Evolutionary conservation across 202 grass and related monocot genomes (phyloP), one percentile per base, ranked within the genome.

Genomic region (Digitaria exilis): DNA sequence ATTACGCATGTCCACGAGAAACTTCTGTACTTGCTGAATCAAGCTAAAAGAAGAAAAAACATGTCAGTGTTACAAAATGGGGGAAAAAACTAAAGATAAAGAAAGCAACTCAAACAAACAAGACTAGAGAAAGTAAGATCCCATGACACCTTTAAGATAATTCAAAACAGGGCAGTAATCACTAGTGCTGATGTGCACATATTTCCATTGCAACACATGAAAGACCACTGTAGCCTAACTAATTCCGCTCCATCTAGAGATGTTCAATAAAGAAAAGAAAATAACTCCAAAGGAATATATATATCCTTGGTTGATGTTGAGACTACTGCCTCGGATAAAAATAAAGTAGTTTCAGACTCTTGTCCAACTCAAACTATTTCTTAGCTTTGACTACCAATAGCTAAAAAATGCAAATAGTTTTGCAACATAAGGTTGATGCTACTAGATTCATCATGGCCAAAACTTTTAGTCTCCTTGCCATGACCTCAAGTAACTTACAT

Each of bases 21-120:
- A 90, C 63, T 99, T 90, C 34, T 99, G 93, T 37, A 90, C 78
- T 74, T 94, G 93, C 74, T 99, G 89, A 84, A 94, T 96, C 79
- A 98, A 90, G 65, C 93, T 98, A 89, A 52, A 92, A 78, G 79
- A 45, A 87, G 69, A 54, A 87, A 75, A 75, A 68, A 70, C 48
- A 48, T 69, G 44, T 90, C 46, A 79, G 59, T 16, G 21, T 18
- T 73, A n/a, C 9, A 45, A 86, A 37, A 32, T 81, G 73, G 15
- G 37, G 24, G 80, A 60, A 44, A 69, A 60, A 81, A 75, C 29
- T 22, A 18, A 70, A 82, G 9, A 45, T 22, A 57, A 12, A 69
- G 24, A 39, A 24, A 84, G 22, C 7, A 56, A 72, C 42, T 51
- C 30, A 85, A 86, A 55, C 69, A 80, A 60, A 79, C 18, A 77